Evolutionary conservation across 441 rosid genomes (phyloP).

Genomic region (Jatropha podagrica): DNA sequence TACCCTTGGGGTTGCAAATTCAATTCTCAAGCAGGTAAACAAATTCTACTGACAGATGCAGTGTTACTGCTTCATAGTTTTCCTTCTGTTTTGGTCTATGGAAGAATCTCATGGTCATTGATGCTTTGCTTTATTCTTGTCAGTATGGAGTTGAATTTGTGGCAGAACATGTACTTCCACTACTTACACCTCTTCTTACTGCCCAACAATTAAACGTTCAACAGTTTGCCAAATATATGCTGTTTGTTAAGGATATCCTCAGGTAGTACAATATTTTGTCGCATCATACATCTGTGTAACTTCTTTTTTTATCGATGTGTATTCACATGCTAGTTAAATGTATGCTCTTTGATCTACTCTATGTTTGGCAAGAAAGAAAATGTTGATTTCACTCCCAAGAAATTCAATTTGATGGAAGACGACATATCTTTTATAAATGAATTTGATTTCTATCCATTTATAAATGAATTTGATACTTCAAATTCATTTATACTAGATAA

Average conservation of each 20-base stretch:
- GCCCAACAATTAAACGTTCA: conserved; percentile 86
- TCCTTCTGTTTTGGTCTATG: background rate
- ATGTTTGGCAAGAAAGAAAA: too few relatives aligned
- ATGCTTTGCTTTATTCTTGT: conserved; percentile 21
- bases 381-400: too few relatives aligned
- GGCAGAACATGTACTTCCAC: conserved; percentile 80
- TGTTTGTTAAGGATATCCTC: conserved; percentile 82
- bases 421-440: too few relatives aligned
- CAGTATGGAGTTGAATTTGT: conserved; percentile 85
- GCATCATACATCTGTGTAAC: background rate
- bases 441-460: too few relatives aligned
- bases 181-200: conserved; percentile 76
- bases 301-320: background rate
- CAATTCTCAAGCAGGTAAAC: conserved; percentile 85
- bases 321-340: too few relatives aligned
- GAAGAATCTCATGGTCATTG: conserved; percentile 19
- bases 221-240: conserved; percentile 90
- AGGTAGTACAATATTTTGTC: conserved; percentile 43
- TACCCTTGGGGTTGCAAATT: conserved; percentile 84
- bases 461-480: too few relatives aligned
- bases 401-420: too few relatives aligned
- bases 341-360: too few relatives aligned
- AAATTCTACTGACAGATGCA: background rate
- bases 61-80: conserved; percentile 14
- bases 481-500: too few relatives aligned